phyloP scores from a whole-genome alignment of 2,329 filamentous ascomycete species.

The Pseudophaeomoniella oleicola region DNA sequence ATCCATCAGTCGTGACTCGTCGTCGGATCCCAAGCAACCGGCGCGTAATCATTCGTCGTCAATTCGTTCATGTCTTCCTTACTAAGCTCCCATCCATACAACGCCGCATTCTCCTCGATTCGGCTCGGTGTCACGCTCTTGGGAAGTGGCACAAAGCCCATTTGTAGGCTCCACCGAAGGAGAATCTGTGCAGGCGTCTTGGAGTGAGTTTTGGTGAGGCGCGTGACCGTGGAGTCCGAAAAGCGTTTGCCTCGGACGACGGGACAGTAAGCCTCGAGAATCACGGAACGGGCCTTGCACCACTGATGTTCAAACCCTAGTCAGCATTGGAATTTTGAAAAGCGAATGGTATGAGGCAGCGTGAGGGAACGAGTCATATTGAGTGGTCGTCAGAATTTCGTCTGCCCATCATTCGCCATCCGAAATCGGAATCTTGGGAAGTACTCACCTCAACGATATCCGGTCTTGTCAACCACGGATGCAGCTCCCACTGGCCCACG shows the following conservation, averaged over 20 bases:
- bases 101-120: constrained; percentile 44
- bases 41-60: constrained; percentile 39
- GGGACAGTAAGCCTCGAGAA: constrained; percentile 42
- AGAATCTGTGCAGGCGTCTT: constrained; percentile 46
- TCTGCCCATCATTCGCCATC: no score
- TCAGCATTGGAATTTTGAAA: not conserved
- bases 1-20: constrained; percentile 8
- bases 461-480: constrained; percentile 70
- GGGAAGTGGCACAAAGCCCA: constrained; percentile 47
- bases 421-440: not conserved
- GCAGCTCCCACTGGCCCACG: constrained; percentile 79
- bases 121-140: constrained; percentile 46
- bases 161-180: constrained; percentile 47
- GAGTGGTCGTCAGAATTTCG: not conserved
- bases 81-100: constrained; percentile 47
- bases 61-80: constrained; percentile 43
- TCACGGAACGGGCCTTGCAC: constrained; percentile 50
- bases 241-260: constrained; percentile 30
- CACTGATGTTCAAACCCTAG: constrained; percentile 30
- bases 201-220: constrained; percentile 38
- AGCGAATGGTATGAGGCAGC: not conserved
- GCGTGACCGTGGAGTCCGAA: constrained; percentile 37
- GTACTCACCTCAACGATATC: constrained; percentile 49
- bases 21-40: constrained; percentile 45
- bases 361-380: not conserved